phyloP scores from a whole-genome alignment of 768 basidiomycete species.

The Mycena haematopus region DNA sequence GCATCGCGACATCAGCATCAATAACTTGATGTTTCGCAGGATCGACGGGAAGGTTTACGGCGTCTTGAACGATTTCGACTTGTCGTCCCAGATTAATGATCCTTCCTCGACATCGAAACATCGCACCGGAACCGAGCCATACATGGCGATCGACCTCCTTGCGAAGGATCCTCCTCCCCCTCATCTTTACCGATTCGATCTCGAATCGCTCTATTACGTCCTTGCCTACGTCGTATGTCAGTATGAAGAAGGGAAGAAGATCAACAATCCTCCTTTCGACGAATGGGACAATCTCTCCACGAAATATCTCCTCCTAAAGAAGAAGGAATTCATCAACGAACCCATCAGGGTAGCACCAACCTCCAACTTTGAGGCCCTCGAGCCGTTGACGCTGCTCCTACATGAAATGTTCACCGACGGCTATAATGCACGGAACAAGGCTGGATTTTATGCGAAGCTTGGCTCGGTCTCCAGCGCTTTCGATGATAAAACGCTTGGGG shows the following conservation, averaged over 20 bases:
- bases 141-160: conserved; percentile 8
- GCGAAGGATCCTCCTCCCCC: not conserved
- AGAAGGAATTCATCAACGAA: not conserved
- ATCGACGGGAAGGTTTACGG: conserved; percentile 33
- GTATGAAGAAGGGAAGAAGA: not conserved
- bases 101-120: not conserved
- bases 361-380: conserved; percentile 1
- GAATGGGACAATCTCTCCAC: not conserved
- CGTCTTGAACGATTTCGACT: conserved; percentile 34
- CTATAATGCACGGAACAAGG: not conserved
- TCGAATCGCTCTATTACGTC: conserved; percentile 2
- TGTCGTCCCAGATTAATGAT: conserved; percentile 7
- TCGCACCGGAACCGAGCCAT: conserved; percentile 1
- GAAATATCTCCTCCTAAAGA: not conserved
- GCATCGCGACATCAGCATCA: conserved; percentile 34
- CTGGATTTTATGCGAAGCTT: not conserved
- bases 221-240: not conserved
- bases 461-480: not conserved
- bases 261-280: not conserved
- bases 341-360: not conserved
- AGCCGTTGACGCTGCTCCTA: not conserved
- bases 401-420: not conserved
- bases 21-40: conserved; percentile 35
- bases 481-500: not conserved
- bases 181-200: not conserved